A percentile compares a stretch with the other conserved stretches of the same genome.
Evolutionary conservation across 352 stramenopile species (phyloP).

Genomic region (Pythium rishiriense): DNA sequence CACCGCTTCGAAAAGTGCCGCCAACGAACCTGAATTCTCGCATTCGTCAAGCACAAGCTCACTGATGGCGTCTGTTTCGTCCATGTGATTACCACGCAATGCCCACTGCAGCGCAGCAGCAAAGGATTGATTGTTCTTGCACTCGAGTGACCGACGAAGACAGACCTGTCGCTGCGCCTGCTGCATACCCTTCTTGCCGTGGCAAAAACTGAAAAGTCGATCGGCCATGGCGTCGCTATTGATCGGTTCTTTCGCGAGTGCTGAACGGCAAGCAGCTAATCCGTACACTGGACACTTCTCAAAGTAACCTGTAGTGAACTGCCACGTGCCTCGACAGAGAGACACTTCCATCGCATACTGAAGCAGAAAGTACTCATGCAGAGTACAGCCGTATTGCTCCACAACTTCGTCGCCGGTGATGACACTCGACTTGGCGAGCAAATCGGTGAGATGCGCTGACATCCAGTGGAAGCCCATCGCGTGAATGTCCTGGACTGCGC

Average conservation of each 20-base stretch:
- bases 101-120: constrained; percentile 65
- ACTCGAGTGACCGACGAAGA: constrained; percentile 41
- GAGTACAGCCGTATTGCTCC: constrained; percentile 45
- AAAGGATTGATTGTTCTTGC: constrained; percentile 39
- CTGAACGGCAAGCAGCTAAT: constrained; percentile 36
- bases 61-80: constrained; percentile 57
- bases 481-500: constrained; percentile 64
- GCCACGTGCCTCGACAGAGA: constrained; percentile 59
- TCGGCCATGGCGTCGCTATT: constrained; percentile 58
- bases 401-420: constrained; percentile 49
- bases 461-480: constrained; percentile 76
- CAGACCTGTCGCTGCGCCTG: constrained; percentile 39
- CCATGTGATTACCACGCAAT: constrained; percentile 54
- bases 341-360: constrained; percentile 72
- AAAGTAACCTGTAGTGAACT: constrained; percentile 65
- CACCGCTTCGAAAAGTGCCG: constrained; percentile 59
- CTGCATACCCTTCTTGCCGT: constrained; percentile 45
- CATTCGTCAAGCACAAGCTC: constrained; percentile 59
- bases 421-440: constrained; percentile 58
- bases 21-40: constrained; percentile 34
- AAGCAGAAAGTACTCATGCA: constrained; percentile 62
- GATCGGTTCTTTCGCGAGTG: constrained; percentile 50
- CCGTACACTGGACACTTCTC: constrained; percentile 63
- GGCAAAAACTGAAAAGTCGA: constrained; percentile 55
- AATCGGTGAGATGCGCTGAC: constrained; percentile 60